These are phyloP conservation scores for Vanderwaltozyma tropicalis DNA, from an alignment of 805 yeast genomes.

Conservation along the genomic window DNA sequence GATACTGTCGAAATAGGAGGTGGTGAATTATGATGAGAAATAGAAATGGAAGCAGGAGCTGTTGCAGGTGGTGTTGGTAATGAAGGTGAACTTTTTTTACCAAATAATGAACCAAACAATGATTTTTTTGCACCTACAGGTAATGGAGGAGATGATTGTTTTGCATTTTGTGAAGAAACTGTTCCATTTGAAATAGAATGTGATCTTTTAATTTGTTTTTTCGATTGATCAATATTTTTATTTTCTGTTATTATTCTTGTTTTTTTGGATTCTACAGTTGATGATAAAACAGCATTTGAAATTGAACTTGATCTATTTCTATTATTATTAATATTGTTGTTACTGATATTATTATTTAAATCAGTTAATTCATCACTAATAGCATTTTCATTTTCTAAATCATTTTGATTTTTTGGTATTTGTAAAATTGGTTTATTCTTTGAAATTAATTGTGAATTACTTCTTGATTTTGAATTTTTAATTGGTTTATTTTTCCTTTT, in stretches of 20 bases:
- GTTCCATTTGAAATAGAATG: constrained; percentile 7
- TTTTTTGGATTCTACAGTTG: not conserved
- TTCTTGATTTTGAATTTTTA: too few species aligned
- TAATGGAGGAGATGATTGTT: not conserved
- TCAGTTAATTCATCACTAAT: too few species aligned
- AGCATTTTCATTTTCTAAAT: too few species aligned
- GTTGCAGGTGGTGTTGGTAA: constrained; percentile 1
- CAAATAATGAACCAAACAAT: constrained; percentile 20
- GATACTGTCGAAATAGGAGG: too few species aligned
- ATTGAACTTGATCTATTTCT: constrained; percentile 19
- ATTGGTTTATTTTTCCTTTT: constrained; percentile 28
- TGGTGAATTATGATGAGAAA: too few species aligned
- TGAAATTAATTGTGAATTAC: too few species aligned
- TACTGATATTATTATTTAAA: too few species aligned
- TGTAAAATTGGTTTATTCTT: not conserved
- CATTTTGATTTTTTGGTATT: not conserved
- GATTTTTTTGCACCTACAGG: too few species aligned
- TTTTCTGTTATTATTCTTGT: too few species aligned
- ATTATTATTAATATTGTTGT: not conserved
- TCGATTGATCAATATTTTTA: too few species aligned
- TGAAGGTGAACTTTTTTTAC: constrained; percentile 9
- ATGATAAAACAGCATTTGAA: constrained; percentile 10
- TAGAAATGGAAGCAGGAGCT: not conserved
- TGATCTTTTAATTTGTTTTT: constrained; percentile 6
- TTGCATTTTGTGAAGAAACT: not conserved